Evolutionary conservation across 306 rosid genomes (phyloP), one percentile per base, ranked within the genome.

Genomic region (Begonia peltatifolia): DNA sequence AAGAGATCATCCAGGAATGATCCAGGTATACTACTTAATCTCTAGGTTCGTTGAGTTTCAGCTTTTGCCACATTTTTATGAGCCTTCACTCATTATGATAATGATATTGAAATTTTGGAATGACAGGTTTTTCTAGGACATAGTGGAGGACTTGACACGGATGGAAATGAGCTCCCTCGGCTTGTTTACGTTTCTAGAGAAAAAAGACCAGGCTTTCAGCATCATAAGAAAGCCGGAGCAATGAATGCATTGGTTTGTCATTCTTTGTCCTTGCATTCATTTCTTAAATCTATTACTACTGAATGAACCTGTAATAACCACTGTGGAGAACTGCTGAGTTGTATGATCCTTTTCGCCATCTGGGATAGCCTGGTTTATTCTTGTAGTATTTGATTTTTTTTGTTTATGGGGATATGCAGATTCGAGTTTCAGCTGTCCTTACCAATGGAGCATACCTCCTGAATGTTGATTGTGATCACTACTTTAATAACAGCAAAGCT

Each of bases 1-100:
- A 47, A 86, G 99, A 81, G 99, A 92, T 70, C 99, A 92, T 74
- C 99, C 99, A 47, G 96, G 99, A 92, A 92, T 92, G 99, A 92
- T 92, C 69, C 99, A 86, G 93, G 99, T 90, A 69, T 60, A 46
- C 25, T 12, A 18, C 68, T 63, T 6, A 46, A 10, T 35, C 3
- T 30, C 38, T 0, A 30, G 3, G 1, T 30, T 47, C 25, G 9
- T 4, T 5, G 38, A 30, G 38, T 30, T 30, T 5, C 38, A 30
- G 6, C 6, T 30, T 30, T 61, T 47, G 52, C 22, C 47, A 10
- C 55, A 46, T 54, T 18, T 56, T 20, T 58, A 15, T 52, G 56
- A 41, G 54, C 48, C 64, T 55, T 30, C 38, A 5, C 9, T 30
- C 11, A 35, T 41, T 60, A 25, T 52, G 11, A 6, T 42, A 17